Base-by-base conservation (phyloP, 352 stramenopile genomes). In the Phytophthora sp. region DNA sequence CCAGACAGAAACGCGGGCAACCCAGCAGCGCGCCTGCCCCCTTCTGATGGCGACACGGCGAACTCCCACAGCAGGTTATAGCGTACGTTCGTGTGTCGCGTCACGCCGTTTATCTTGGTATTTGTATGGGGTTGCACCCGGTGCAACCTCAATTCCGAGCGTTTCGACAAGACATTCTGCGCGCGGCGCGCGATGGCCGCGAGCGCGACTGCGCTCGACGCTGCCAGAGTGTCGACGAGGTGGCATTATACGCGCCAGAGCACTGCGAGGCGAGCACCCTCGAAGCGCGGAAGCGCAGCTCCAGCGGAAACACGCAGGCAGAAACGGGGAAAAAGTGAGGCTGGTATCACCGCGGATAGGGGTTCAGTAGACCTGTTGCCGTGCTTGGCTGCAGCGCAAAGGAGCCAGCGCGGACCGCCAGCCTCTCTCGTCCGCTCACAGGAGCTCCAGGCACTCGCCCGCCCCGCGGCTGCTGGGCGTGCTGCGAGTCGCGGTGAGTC, bases 61-160 rank as follows among this genome's bases (percentile, higher is more conserved):
- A 65, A 30, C 28, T 43, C 48, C 31, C 24, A 60, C 61, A 74
- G 59, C 62, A 63, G 41, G 30, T 72, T 57, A 54, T 38, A 37
- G 20, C 71, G 72, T 79, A 27, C 50, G 66, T 72, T 17, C 42
- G 72, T 84, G 65, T 77, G 75, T 82, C 69, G 38, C 75, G 66
- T 84, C 75, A 84, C 66, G 62, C 6, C n/a, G n/a, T 62, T 74
- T 67, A 42, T 56, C 41, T 51, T 12, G 37, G 5, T 26, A 30
- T 49, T 66, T 70, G 59, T 70, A 74, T 32, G 9, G 43, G n/a
- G 59, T 70, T 74, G 59, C 65, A 69, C 59, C 41, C 45, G 35
- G 54, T 57, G 65, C 66, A 73, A 62, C 58, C 27, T 42, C 44
- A 44, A 63, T 51, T 58, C 51, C 43, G 23, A 59, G 53, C 48